These are phyloP conservation scores for Brasenia schreberi DNA, from an alignment of 164 flowering plant genomes.

Conservation along the genomic window DNA sequence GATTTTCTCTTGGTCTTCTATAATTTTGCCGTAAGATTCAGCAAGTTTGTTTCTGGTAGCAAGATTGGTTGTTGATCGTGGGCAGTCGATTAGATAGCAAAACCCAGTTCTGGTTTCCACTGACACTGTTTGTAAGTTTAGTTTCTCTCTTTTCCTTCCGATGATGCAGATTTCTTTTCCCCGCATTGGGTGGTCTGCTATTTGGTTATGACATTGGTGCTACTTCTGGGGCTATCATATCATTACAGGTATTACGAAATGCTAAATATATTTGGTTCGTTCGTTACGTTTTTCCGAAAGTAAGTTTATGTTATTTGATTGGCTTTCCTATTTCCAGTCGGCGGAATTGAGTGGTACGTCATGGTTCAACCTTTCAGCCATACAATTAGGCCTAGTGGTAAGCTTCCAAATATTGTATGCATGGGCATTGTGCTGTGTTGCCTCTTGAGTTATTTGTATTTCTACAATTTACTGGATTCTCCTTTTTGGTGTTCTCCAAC, in stretches of 20 bases:
- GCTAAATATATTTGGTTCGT: neutral
- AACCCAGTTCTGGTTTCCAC: neutral
- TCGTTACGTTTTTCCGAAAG: neutral
- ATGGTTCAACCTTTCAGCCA: constrained; percentile 77
- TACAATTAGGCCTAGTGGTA: constrained; percentile 98
- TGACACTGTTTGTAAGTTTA: neutral
- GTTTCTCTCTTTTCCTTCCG: neutral
- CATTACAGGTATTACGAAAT: constrained; percentile 53
- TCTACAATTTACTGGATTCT: no score
- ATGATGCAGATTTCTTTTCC: constrained; percentile 66
- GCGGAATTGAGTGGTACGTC: constrained; percentile 86
- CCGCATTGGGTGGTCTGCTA: constrained; percentile 91
- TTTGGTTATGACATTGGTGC: constrained; percentile 99
- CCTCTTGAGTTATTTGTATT: neutral
- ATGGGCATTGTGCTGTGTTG: neutral
- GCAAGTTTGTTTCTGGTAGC: neutral
- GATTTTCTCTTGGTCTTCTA: constrained; percentile 61
- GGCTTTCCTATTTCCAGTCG: constrained; percentile 31
- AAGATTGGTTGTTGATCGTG: no score
- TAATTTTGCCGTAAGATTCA: constrained; percentile 51
- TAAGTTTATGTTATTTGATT: neutral
- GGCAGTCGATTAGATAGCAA: no score
- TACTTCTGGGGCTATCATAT: constrained; percentile 91
- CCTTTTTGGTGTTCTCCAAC: neutral
- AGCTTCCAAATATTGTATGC: constrained; percentile 5